Conservation (phyloP, 108 stramenopile species). For the Licmophora abbreviata region DNA sequence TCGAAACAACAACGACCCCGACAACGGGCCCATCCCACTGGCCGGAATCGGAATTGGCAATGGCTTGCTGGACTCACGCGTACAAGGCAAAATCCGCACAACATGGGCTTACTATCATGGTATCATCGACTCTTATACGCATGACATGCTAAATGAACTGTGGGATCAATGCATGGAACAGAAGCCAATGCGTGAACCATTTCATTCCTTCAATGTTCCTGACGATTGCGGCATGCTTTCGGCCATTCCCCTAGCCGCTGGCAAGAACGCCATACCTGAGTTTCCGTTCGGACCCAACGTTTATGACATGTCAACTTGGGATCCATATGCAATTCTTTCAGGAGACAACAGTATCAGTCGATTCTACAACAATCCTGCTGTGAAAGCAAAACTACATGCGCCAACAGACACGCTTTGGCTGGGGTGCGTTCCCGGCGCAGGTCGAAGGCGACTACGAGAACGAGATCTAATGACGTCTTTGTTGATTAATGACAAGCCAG, state of each 20-base stretch:
- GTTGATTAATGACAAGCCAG: slow-evolving; percentile 46
- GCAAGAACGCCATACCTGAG: too few relatives aligned
- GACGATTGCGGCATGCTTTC: slow-evolving; percentile 59
- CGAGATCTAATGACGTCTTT: slow-evolving; percentile 27
- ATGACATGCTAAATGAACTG: slow-evolving; percentile 22
- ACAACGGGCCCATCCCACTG: slow-evolving; percentile 31
- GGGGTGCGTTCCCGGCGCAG: slow-evolving; percentile 55
- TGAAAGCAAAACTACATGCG: slow-evolving; percentile 42
- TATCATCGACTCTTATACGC: slow-evolving; percentile 49
- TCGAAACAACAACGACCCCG: slow-evolving; percentile 10
- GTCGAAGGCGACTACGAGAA: too few relatives aligned
- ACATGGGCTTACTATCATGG: slow-evolving; percentile 73
- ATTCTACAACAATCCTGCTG: slow-evolving; percentile 50
- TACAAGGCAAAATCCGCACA: slow-evolving; percentile 51
- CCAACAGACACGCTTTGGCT: slow-evolving; percentile 29
- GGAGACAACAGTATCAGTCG: slow-evolving; percentile 5
- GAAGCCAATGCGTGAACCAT: slow-evolving; percentile 16
- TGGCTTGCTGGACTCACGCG: slow-evolving; percentile 59
- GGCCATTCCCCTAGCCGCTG: slow-evolving; percentile 45
- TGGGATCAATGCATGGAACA: slow-evolving; percentile 40
- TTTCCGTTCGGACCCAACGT: slow-evolving; percentile 30
- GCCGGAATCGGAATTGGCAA: slow-evolving; percentile 52
- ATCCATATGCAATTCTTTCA: slow-evolving; percentile 24
- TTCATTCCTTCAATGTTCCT: slow-evolving; percentile 52
- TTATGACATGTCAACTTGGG: slow-evolving; percentile 63